Percentiles rank a stretch among this genome's conserved stretches.
phyloP scores from a whole-genome alignment of 768 basidiomycete species.

The Lanmaoa rubissima region DNA sequence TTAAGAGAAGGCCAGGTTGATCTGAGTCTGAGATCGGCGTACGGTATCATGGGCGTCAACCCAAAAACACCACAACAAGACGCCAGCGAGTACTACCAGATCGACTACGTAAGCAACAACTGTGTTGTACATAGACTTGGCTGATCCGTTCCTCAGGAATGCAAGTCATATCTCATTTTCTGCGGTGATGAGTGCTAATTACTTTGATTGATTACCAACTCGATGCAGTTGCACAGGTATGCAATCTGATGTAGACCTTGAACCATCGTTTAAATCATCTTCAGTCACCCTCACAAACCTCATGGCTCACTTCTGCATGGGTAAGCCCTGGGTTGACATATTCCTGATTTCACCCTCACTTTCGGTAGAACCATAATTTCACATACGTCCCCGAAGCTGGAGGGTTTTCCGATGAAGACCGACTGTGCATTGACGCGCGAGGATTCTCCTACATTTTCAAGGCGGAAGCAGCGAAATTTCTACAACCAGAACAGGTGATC shows the following conservation, averaged over 20 bases:
- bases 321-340: slow-evolving; percentile 32
- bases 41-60: slow-evolving; percentile 47
- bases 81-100: slow-evolving; percentile 58
- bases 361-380: slow-evolving; percentile 56
- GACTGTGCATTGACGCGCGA: slow-evolving; percentile 56
- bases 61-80: slow-evolving; percentile 44
- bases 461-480: slow-evolving; percentile 54
- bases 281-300: slow-evolving; percentile 61
- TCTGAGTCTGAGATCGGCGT: slow-evolving; percentile 51
- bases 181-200: neutral
- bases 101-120: slow-evolving; percentile 33
- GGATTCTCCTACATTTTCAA: slow-evolving; percentile 60
- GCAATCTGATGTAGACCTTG: neutral
- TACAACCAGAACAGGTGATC: slow-evolving; percentile 45
- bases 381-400: slow-evolving; percentile 51
- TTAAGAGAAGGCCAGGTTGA: slow-evolving; percentile 42
- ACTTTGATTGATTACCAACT: neutral
- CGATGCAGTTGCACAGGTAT: slow-evolving; percentile 29
- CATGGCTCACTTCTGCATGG: slow-evolving; percentile 64
- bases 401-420: slow-evolving; percentile 56
- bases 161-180: slow-evolving; percentile 13
- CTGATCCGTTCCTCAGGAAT: slow-evolving; percentile 26
- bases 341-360: slow-evolving; percentile 1
- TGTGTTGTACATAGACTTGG: neutral
- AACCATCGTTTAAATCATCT: slow-evolving; percentile 31